Conservation (phyloP, 73 alveolate species). For the Paraurostyla sp. region DNA sequence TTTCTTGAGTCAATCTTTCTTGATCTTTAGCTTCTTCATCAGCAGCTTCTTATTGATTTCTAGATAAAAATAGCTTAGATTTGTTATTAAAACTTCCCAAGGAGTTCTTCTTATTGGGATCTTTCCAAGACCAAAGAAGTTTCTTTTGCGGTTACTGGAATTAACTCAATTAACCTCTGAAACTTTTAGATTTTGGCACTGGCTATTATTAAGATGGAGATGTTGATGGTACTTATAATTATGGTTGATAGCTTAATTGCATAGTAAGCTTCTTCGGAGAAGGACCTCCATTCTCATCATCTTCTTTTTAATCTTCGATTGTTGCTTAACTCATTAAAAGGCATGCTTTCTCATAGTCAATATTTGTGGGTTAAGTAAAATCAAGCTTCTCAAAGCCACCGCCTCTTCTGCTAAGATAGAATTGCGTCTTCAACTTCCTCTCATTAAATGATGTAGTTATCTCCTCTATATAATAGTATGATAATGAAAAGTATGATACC, state of each 20-base stretch:
- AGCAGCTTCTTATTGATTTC: conserved; percentile 24
- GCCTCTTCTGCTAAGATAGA: conserved; percentile 20
- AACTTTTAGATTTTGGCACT: background rate
- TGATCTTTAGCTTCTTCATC: conserved; percentile 38
- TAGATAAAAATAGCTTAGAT: background rate
- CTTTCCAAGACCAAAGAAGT: conserved; percentile 51
- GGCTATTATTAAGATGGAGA: background rate
- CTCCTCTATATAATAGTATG: background rate
- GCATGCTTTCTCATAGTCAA: conserved; percentile 47
- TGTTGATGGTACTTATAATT: background rate
- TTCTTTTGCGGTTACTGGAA: background rate
- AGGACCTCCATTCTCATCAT: background rate
- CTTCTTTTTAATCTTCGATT: background rate
- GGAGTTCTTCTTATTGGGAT: background rate
- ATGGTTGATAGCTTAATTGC: background rate
- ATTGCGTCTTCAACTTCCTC: conserved; percentile 37
- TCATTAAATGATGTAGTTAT: conserved; percentile 47
- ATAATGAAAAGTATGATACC: conserved; percentile 2
- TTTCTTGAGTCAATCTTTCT: background rate
- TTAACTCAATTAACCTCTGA: background rate
- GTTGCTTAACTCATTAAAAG: background rate
- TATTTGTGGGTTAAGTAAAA: background rate
- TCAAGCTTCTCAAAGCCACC: conserved; percentile 24
- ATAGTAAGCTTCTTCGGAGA: too few species aligned
- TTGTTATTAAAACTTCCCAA: background rate